phyloP scores from a whole-genome alignment of 1,284 basidiomycete genomes.

The Leucoagaricus sp. region DNA sequence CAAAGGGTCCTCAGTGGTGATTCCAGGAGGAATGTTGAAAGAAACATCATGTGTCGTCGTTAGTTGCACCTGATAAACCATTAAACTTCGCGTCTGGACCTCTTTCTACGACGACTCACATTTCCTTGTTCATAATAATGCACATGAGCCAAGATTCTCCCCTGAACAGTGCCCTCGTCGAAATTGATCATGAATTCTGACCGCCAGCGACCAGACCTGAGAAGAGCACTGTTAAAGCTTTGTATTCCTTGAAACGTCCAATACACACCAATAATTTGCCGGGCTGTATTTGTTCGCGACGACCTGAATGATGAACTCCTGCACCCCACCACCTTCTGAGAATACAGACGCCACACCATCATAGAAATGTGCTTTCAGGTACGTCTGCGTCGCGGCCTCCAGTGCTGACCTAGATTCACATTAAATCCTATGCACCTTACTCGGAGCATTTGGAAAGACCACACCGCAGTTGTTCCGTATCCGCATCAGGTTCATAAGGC shows the following conservation, averaged over 20 bases:
- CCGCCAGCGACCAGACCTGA: slow-evolving; percentile 91
- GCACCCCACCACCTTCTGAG: slow-evolving; percentile 42
- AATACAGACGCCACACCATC: slow-evolving; percentile 78
- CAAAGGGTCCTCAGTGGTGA: slow-evolving; percentile 50
- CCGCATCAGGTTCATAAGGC: slow-evolving; percentile 59
- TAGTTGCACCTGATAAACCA: slow-evolving; percentile 74
- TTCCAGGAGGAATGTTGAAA: slow-evolving; percentile 62
- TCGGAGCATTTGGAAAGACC: slow-evolving; percentile 17
- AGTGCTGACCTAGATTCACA: slow-evolving; percentile 57
- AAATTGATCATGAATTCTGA: slow-evolving; percentile 74
- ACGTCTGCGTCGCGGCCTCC: slow-evolving; percentile 66
- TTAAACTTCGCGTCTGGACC: neutral
- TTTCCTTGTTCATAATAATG: slow-evolving; percentile 98
- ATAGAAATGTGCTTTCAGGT: slow-evolving; percentile 77
- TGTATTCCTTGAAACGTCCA: neutral
- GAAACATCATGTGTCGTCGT: slow-evolving; percentile 71
- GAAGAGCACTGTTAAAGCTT: neutral
- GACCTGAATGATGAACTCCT: slow-evolving; percentile 73
- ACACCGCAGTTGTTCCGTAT: slow-evolving; percentile 78
- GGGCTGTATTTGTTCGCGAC: slow-evolving; percentile 95
- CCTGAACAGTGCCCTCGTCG: slow-evolving; percentile 52
- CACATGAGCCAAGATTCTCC: slow-evolving; percentile 79
- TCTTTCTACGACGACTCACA: slow-evolving; percentile 46
- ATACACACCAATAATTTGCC: slow-evolving; percentile 81
- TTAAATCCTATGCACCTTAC: neutral